Conservation (phyloP, 164 flowering plant species). For the Magnolia officinalis region DNA sequence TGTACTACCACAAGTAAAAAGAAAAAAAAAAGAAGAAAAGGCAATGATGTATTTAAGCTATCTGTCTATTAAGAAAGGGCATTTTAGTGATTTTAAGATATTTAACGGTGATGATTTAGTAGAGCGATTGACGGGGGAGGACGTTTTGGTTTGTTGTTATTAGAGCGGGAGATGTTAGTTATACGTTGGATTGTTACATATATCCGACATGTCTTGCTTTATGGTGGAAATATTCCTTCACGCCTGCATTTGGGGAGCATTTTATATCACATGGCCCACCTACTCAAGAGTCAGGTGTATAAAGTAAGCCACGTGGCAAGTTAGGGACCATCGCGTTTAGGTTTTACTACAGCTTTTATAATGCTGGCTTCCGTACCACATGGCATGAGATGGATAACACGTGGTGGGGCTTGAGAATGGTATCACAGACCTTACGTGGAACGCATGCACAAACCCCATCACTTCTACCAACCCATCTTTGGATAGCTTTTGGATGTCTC, state of each 20-base stretch:
- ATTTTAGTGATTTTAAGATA: too few species aligned
- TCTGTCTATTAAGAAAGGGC: too few species aligned
- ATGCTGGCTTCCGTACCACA: too few species aligned
- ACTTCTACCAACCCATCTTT: too few species aligned
- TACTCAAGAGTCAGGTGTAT: background rate
- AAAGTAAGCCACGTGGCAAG: slow-evolving; percentile 1
- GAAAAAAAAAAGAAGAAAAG: too few species aligned
- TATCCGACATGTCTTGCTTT: slow-evolving; percentile 16
- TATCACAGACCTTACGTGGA: background rate
- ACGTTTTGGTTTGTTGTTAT: too few species aligned
- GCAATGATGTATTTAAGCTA: too few species aligned
- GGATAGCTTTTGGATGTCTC: too few species aligned
- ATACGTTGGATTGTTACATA: background rate
- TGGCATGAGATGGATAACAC: background rate
- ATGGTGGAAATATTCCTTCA: slow-evolving; percentile 14
- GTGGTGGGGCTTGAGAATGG: background rate
- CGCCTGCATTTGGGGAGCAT: background rate
- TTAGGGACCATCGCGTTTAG: background rate
- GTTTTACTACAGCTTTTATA: background rate
- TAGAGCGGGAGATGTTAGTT: too few species aligned
- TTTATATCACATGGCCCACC: slow-evolving; percentile 3
- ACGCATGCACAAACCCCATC: background rate
- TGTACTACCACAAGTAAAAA: too few species aligned
- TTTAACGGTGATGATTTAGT: too few species aligned
- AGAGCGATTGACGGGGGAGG: too few species aligned